A percentile compares a stretch with the other conserved stretches of the same genome.
Conservation (phyloP, 1,284 basidiomycete genomes). For the Ustilago sp. region DNA sequence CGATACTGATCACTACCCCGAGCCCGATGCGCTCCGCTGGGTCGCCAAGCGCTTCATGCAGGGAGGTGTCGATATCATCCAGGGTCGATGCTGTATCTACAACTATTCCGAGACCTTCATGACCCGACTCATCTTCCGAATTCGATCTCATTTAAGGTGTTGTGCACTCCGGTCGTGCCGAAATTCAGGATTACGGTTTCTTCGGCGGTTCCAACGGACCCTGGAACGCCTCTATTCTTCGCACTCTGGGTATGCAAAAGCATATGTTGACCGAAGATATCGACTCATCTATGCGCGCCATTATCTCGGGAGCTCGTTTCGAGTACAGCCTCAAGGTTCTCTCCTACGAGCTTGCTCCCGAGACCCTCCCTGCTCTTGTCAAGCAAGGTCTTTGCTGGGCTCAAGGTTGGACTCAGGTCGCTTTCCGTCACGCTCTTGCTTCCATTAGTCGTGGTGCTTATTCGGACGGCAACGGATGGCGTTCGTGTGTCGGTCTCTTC, state of each 20-base stretch:
- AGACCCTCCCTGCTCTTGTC: conserved; percentile 54
- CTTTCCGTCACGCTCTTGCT: conserved; percentile 56
- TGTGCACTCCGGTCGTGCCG: conserved; percentile 60
- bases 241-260: conserved; percentile 56
- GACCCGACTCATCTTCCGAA: conserved; percentile 58
- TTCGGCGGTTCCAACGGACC: conserved; percentile 65
- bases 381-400: conserved; percentile 64
- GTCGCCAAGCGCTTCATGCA: conserved; percentile 59
- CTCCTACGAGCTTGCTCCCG: conserved; percentile 61
- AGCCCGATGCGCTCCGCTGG: conserved; percentile 58
- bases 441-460: conserved; percentile 56
- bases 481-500: conserved; percentile 56
- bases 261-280: conserved; percentile 66
- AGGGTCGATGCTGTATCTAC: conserved; percentile 64
- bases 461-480: conserved; percentile 48
- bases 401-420: conserved; percentile 64
- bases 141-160: conserved; percentile 64
- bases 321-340: conserved; percentile 61
- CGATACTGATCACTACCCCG: conserved; percentile 62
- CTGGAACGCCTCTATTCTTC: conserved; percentile 63
- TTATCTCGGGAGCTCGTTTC: conserved; percentile 61
- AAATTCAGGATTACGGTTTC: conserved; percentile 58
- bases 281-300: conserved; percentile 60
- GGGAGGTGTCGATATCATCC: conserved; percentile 63
- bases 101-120: conserved; percentile 55